Base-by-base conservation (phyloP, 805 yeast species). In the Pichia thaimueangensis region DNA sequence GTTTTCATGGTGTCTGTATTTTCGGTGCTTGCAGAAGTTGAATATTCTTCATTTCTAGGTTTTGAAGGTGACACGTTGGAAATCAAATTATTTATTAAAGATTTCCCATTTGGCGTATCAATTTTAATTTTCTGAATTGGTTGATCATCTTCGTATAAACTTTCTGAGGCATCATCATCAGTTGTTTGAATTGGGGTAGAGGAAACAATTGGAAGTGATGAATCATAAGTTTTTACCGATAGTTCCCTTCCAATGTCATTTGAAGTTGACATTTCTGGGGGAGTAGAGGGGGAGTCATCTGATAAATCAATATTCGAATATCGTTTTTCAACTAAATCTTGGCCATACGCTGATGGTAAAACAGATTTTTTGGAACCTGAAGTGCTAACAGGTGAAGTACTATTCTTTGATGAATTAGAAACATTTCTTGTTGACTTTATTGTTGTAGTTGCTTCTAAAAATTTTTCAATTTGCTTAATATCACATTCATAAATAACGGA, bases 401-500 rank as follows among this genome's bases (percentile, higher is more conserved):
- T n/a, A n/a, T n/a, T n/a, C n/a, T n/a, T n/a, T n/a, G n/a, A n/a
- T n/a, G n/a, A n/a, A n/a, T n/a, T n/a, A n/a, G n/a, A n/a, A n/a
- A n/a, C n/a, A n/a, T n/a, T 20, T 20, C 34, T 32, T 9, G 9
- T 21, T n/a, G 20, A 13, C 15, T 12, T 24, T 6, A 19, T 19
- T 10, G 33, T 20, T 5, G 34, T 25, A n/a, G 44, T 36, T 32
- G 41, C 52, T 22, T 58, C 65, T 53, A 60, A 51, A 33, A 42
- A 61, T 20, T 52, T 48, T 4, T 61, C 51, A 15, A 62, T 39
- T 35, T 41, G 15, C 2, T 43, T 42, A 30, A 63, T 51, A 43
- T 60, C 64, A 48, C 65, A 63, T 43, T 64, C 68, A 43, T 63
- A 65, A 43, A 64, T 56, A 19, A 62, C 62, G 6, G 68, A 55